A percentile compares a stretch with the other conserved stretches of the same genome.
Evolutionary conservation across 2,329 filamentous ascomycete species (phyloP).

Genomic region (Trichoderma arundinaceum): DNA sequence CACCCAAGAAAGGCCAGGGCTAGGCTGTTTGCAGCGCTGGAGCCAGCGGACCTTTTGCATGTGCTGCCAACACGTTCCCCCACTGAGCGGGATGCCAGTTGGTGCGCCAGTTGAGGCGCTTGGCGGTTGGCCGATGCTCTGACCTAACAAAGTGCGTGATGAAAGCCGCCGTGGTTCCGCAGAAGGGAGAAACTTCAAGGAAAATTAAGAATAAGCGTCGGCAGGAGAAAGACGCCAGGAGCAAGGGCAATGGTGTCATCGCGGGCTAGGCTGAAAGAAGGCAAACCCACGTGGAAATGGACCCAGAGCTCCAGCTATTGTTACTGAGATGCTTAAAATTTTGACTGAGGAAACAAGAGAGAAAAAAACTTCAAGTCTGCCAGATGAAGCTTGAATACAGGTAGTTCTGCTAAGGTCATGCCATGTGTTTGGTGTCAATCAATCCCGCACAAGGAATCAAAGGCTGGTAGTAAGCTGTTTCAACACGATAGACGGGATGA

Average conservation of each 20-base stretch:
- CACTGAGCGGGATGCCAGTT: no score
- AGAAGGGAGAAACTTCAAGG: neutral
- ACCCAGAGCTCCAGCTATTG: neutral
- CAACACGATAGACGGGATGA: neutral
- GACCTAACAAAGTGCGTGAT: no score
- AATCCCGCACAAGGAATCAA: neutral
- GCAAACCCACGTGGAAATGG: constrained; percentile 19
- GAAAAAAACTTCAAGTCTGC: neutral
- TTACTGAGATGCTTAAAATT: constrained; percentile 24
- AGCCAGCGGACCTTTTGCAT: no score
- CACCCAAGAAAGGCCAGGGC: no score
- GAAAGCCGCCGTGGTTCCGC: no score
- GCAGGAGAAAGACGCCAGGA: constrained; percentile 13
- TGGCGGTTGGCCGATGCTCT: no score
- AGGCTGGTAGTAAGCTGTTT: neutral
- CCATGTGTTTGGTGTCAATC: neutral
- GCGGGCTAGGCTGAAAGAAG: constrained; percentile 10
- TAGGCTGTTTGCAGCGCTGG: no score
- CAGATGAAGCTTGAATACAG: neutral
- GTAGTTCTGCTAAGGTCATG: neutral
- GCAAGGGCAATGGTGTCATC: constrained; percentile 29
- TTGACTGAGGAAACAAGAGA: neutral
- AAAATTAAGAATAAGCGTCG: constrained; percentile 2
- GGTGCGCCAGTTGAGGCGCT: no score
- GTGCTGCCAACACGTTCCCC: no score